phyloP scores from a whole-genome alignment of 495 filamentous ascomycete genomes.

The Aspergillus haitiensis region DNA sequence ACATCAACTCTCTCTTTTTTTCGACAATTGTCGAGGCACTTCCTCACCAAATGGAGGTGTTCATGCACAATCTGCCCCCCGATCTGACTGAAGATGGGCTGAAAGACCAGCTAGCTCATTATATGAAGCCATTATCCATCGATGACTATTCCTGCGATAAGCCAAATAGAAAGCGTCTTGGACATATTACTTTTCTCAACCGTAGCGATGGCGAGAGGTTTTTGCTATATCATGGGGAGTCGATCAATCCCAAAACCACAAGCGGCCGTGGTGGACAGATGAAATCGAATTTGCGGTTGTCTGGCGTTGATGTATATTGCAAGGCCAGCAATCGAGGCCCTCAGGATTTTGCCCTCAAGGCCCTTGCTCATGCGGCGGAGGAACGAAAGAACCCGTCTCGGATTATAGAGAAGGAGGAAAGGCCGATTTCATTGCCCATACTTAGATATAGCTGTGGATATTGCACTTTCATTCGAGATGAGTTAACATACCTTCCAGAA shows the following conservation, averaged over 20 bases:
- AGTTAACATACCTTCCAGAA: conserved; percentile 48
- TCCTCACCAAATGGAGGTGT: conserved; percentile 39
- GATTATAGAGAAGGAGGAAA: conserved; percentile 6
- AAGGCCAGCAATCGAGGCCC: conserved; percentile 40
- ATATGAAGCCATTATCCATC: conserved; percentile 34
- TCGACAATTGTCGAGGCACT: no score
- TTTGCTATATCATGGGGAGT: conserved; percentile 31
- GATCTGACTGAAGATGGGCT: conserved; percentile 35
- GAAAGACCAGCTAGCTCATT: conserved; percentile 34
- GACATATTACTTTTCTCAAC: conserved; percentile 39
- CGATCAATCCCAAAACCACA: no score
- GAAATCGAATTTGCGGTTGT: conserved; percentile 37
- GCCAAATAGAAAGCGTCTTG: conserved; percentile 29
- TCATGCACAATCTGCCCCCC: conserved; percentile 37
- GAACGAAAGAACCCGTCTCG: conserved; percentile 9
- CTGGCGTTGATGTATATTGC: conserved; percentile 41
- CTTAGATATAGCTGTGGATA: conserved; percentile 49
- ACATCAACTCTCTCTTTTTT: neutral
- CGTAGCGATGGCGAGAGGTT: conserved; percentile 33
- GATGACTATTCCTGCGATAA: conserved; percentile 38
- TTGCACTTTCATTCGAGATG: conserved; percentile 40
- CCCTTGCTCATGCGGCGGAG: conserved; percentile 29
- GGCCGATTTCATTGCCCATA: conserved; percentile 29
- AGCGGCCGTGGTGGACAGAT: neutral
- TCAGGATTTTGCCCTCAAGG: conserved; percentile 36